Percentiles rank a stretch among this genome's conserved stretches.
Conservation (phyloP, 1,284 basidiomycete genomes). For the Xerocomus minutiporus region DNA sequence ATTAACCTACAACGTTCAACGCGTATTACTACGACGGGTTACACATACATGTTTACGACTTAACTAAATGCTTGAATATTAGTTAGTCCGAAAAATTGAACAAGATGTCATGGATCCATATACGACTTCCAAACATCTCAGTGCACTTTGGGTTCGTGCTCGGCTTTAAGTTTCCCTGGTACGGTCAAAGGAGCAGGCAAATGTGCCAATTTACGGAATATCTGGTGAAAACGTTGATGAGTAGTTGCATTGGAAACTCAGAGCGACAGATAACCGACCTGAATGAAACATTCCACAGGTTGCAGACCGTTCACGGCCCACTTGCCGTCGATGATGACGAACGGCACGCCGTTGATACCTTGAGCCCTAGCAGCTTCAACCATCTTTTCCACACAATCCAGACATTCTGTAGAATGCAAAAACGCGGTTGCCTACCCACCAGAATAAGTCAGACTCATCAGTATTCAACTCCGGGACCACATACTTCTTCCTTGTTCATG, state of each 20-base stretch:
- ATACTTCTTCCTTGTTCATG: conserved; percentile 58
- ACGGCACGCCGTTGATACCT: conserved; percentile 75
- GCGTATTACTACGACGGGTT: neutral
- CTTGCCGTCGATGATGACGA: conserved; percentile 72
- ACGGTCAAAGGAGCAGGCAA: conserved; percentile 7
- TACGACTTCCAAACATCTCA: neutral
- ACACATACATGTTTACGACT: neutral
- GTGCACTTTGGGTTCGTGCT: neutral
- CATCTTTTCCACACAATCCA: conserved; percentile 61
- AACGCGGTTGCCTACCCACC: conserved; percentile 47
- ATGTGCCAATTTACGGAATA: conserved; percentile 29
- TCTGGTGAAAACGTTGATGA: conserved; percentile 11
- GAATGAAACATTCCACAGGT: conserved; percentile 64
- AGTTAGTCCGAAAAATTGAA: neutral
- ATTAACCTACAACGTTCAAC: neutral
- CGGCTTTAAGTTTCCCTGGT: neutral
- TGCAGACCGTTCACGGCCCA: conserved; percentile 78
- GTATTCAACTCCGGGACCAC: neutral
- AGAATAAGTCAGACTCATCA: neutral
- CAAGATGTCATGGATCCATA: too few relatives aligned
- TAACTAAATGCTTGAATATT: neutral
- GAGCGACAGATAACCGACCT: conserved; percentile 28
- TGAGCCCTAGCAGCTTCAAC: conserved; percentile 59
- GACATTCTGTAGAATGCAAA: conserved; percentile 60
- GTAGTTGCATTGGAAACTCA: neutral